These are phyloP conservation scores for Lumnitzera littorea DNA, from an alignment of 345 rosid genomes.

Conservation along the genomic window DNA sequence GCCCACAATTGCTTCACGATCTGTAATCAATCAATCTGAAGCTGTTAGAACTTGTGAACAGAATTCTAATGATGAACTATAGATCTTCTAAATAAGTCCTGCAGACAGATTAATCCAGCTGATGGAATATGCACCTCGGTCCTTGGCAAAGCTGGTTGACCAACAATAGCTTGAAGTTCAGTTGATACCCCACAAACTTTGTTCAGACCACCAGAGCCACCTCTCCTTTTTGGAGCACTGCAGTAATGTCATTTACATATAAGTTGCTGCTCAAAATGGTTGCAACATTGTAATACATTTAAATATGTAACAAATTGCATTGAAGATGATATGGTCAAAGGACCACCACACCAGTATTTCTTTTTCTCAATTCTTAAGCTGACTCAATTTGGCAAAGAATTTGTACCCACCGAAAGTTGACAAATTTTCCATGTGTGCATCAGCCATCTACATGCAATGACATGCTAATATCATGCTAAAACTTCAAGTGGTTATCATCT, in stretches of 20 bases:
- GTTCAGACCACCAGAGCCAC: conserved; percentile 93
- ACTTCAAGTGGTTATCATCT: too few species aligned
- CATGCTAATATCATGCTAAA: too few species aligned
- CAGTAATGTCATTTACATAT: conserved; percentile 11
- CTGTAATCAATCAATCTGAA: conserved; percentile 21
- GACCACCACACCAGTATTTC: too few species aligned
- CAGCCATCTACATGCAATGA: too few species aligned
- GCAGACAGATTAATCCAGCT: not conserved
- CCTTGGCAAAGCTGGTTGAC: conserved; percentile 93
- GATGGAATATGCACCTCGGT: conserved; percentile 53
- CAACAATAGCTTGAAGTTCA: conserved; percentile 84
- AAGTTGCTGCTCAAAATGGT: too few species aligned
- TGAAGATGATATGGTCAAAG: too few species aligned
- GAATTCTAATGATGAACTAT: not conserved
- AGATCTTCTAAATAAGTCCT: not conserved
- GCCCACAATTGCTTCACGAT: conserved; percentile 98
- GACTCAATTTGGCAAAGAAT: too few species aligned
- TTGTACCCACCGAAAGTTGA: too few species aligned
- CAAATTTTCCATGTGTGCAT: too few species aligned
- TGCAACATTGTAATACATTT: too few species aligned
- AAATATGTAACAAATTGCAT: too few species aligned
- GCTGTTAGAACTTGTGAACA: not conserved
- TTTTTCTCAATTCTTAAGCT: too few species aligned
- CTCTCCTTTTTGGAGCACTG: conserved; percentile 86
- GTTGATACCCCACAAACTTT: conserved; percentile 94